Evolutionary conservation across 1,139 yeast species (phyloP).

Genomic region (Blastobotrys ciferrii): DNA sequence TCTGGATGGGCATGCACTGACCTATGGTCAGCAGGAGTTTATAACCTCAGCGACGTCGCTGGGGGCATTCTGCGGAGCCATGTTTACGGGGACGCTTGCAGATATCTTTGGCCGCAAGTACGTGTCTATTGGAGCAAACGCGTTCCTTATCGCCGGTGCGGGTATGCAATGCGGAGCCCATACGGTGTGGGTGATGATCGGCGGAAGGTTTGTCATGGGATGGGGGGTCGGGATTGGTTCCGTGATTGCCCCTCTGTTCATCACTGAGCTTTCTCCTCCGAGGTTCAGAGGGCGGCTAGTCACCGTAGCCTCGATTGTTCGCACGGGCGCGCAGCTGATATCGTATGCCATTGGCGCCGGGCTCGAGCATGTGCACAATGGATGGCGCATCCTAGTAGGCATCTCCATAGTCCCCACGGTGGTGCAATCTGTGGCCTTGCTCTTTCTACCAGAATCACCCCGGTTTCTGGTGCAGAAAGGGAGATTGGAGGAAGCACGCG

Average conservation of each 20-base stretch:
- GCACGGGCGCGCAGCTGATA: slow-evolving; percentile 88
- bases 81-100: slow-evolving; percentile 75
- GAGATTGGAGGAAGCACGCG: slow-evolving; percentile 58
- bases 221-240: slow-evolving; percentile 95
- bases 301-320: slow-evolving; percentile 60
- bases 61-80: slow-evolving; percentile 82
- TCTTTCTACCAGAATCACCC: slow-evolving; percentile 94
- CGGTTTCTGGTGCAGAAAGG: slow-evolving; percentile 78
- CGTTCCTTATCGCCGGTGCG: slow-evolving; percentile 78
- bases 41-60: slow-evolving; percentile 94
- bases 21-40: slow-evolving; percentile 78
- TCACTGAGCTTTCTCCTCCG: slow-evolving; percentile 88
- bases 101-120: slow-evolving; percentile 80
- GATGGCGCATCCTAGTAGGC: slow-evolving; percentile 94
- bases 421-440: slow-evolving; percentile 68
- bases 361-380: slow-evolving; percentile 64
- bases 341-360: slow-evolving; percentile 96
- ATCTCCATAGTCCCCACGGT: slow-evolving; percentile 85
- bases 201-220: slow-evolving; percentile 88
- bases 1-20: slow-evolving; percentile 45
- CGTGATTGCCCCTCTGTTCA: slow-evolving; percentile 83
- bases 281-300: slow-evolving; percentile 76
- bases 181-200: slow-evolving; percentile 86
- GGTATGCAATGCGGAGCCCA: slow-evolving; percentile 76
- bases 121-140: slow-evolving; percentile 73